These are phyloP conservation scores for Ceratocystis lukuohia DNA, from an alignment of 2,329 filamentous ascomycete species.

Conservation along the genomic window DNA sequence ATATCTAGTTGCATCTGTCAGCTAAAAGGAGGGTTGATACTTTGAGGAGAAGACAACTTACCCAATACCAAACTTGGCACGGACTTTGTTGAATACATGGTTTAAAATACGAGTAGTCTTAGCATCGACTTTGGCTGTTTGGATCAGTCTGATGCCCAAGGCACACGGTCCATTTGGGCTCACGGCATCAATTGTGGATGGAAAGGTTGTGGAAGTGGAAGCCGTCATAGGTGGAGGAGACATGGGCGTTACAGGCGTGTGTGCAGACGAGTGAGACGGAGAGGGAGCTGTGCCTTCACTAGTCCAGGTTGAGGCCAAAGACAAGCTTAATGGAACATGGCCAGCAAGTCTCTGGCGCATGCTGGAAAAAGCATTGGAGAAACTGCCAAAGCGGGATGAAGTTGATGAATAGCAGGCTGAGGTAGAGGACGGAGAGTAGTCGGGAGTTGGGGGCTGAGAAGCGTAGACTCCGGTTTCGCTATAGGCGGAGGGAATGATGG, in stretches of 20 bases:
- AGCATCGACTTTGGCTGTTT: slow-evolving; percentile 33
- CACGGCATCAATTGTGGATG: slow-evolving; percentile 25
- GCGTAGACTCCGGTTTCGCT: slow-evolving; percentile 12
- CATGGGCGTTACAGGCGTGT: slow-evolving; percentile 30
- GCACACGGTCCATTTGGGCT: slow-evolving; percentile 27
- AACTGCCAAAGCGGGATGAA: slow-evolving; percentile 25
- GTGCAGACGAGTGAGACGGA: slow-evolving; percentile 22
- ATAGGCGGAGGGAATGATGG: slow-evolving; percentile 14
- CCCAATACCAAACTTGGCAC: slow-evolving; percentile 30
- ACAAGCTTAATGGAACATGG: background rate
- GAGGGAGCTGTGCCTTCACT: slow-evolving; percentile 10
- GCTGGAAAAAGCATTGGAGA: slow-evolving; percentile 25
- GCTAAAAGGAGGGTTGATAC: background rate
- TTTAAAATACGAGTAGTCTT: slow-evolving; percentile 37
- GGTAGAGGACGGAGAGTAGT: slow-evolving; percentile 24
- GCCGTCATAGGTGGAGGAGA: slow-evolving; percentile 37
- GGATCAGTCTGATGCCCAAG: slow-evolving; percentile 39
- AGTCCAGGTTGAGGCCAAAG: slow-evolving; percentile 6
- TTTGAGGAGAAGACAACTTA: slow-evolving; percentile 12
- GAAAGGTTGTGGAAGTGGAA: slow-evolving; percentile 34
- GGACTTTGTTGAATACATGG: slow-evolving; percentile 38
- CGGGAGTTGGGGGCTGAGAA: slow-evolving; percentile 24
- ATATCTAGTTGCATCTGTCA: slow-evolving; percentile 23
- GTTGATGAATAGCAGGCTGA: slow-evolving; percentile 17
- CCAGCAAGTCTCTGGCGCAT: slow-evolving; percentile 25